A percentile compares a stretch with the other conserved stretches of the same genome.
These are phyloP conservation scores for Chlorokybus atmophyticus DNA, from an alignment of 139 green algal genomes.

Conservation along the genomic window DNA sequence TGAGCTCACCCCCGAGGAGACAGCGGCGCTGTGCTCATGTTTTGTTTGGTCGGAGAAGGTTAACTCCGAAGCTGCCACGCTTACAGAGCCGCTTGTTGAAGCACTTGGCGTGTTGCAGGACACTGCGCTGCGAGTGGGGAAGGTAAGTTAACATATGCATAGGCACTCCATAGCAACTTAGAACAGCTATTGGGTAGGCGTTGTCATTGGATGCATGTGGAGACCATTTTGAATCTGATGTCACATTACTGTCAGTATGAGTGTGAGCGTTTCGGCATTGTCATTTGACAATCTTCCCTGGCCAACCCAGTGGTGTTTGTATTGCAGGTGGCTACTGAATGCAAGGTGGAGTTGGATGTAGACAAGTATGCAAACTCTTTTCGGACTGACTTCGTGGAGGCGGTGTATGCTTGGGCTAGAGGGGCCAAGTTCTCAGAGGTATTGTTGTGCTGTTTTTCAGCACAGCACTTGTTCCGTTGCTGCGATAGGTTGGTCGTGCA, in stretches of 20 bases:
- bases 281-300: no score
- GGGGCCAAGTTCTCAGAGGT: constrained; percentile 49
- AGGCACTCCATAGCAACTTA: no score
- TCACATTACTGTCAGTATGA: no score
- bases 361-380: constrained; percentile 64
- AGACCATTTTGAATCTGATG: no score
- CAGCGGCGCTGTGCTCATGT: constrained; percentile 54
- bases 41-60: constrained; percentile 52
- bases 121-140: constrained; percentile 15
- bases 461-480: no score
- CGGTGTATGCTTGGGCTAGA: constrained; percentile 57
- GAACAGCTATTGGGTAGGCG: no score
- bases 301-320: no score
- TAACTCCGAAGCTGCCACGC: neutral
- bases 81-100: constrained; percentile 33
- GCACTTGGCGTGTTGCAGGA: constrained; percentile 51
- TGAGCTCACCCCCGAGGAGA: constrained; percentile 35
- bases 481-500: no score
- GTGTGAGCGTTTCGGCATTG: no score
- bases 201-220: no score
- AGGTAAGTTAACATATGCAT: no score
- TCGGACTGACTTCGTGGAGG: constrained; percentile 56
- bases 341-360: constrained; percentile 34
- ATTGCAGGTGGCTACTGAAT: constrained; percentile 10
- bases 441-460: no score